Evolutionary conservation across 352 stramenopile genomes (phyloP).

Genomic region (Pythium sukuiense): DNA sequence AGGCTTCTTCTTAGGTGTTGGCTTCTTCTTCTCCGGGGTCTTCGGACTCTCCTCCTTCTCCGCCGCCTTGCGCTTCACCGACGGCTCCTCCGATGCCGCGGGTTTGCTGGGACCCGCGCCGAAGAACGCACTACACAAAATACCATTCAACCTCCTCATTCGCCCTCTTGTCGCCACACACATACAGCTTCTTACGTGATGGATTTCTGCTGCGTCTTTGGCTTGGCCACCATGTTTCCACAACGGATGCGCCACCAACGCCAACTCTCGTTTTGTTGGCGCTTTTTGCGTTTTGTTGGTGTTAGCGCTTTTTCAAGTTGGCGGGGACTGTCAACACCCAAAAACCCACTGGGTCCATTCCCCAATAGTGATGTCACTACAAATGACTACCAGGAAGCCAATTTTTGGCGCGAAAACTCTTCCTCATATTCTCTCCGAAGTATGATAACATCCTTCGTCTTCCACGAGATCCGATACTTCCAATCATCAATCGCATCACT

Average conservation of each 20-base stretch:
- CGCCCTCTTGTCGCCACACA: neutral
- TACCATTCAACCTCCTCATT: neutral
- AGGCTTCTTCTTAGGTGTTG: conserved; percentile 8
- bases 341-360: conserved; percentile 7
- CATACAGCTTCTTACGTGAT: conserved; percentile 48
- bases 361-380: neutral
- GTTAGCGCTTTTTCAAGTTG: conserved; percentile 16
- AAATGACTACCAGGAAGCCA: conserved; percentile 18
- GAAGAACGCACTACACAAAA: conserved; percentile 54
- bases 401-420: conserved; percentile 14
- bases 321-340: conserved; percentile 5
- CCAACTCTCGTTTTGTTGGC: conserved; percentile 17
- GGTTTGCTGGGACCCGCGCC: conserved; percentile 24
- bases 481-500: neutral
- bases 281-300: conserved; percentile 8
- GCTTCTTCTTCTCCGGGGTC: conserved; percentile 20
- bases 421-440: neutral
- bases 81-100: neutral
- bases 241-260: neutral
- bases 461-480: neutral
- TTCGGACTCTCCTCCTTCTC: conserved; percentile 5
- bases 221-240: conserved; percentile 23
- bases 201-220: conserved; percentile 56
- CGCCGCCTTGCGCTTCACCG: conserved; percentile 37
- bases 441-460: neutral